phyloP scores from a whole-genome alignment of 331 rosid species.

The Telfairia occidentalis region DNA sequence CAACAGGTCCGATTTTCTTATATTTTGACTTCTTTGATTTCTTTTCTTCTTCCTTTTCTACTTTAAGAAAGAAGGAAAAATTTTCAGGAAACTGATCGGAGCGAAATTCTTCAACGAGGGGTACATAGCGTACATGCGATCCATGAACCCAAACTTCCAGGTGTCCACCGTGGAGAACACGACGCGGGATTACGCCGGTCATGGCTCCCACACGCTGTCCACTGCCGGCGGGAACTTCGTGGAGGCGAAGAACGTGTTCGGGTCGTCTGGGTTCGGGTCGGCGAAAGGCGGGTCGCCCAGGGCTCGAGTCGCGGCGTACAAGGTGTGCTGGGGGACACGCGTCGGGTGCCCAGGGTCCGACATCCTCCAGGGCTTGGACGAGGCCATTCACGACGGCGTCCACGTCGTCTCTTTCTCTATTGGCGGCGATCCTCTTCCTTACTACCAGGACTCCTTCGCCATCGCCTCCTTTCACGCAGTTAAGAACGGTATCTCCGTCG shows the following conservation, averaged over 20 bases:
- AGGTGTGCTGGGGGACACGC: slow-evolving; percentile 47
- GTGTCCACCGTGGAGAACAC: slow-evolving; percentile 8
- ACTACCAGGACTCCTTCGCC: slow-evolving; percentile 20
- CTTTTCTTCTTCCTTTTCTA: no score
- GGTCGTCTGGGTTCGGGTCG: slow-evolving; percentile 46
- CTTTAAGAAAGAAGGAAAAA: no score
- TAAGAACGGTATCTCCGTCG: slow-evolving; percentile 32
- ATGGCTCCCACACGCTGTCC: slow-evolving; percentile 79
- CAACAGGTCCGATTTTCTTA: no score
- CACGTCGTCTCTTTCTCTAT: slow-evolving; percentile 54
- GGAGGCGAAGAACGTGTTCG: slow-evolving; percentile 31
- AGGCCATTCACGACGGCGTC: slow-evolving; percentile 66
- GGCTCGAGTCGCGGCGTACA: slow-evolving; percentile 62
- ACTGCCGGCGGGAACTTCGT: slow-evolving; percentile 61
- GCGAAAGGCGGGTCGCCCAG: slow-evolving; percentile 79
- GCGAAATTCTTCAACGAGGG: slow-evolving; percentile 69
- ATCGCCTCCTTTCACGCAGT: slow-evolving; percentile 59
- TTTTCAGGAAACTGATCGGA: slow-evolving; percentile 53
- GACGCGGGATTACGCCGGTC: slow-evolving; percentile 44
- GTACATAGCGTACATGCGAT: slow-evolving; percentile 1
- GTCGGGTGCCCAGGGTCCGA: slow-evolving; percentile 42
- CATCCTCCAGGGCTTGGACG: slow-evolving; percentile 44
- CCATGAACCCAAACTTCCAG: background rate
- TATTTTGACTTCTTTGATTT: no score
- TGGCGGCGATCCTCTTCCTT: slow-evolving; percentile 17